Base-by-base conservation (phyloP, 768 basidiomycete genomes). In the Russula virescens region DNA sequence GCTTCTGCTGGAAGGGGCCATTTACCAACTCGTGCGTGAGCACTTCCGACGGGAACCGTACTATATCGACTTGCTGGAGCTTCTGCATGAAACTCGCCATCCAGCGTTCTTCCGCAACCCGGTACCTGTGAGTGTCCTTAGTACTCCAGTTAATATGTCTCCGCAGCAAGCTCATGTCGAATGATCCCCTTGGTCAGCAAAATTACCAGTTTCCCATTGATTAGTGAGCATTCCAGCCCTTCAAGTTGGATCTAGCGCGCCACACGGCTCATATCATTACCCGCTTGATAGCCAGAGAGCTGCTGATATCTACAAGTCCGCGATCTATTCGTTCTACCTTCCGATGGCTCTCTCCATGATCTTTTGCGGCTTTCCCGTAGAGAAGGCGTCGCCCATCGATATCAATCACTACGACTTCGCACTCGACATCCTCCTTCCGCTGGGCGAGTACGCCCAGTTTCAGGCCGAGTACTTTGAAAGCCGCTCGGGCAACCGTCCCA, bases 361-460 rank as follows among this genome's bases (percentile, higher is more conserved):
- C 73, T 78, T 94, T 73, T 82, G 81, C 69, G 78, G 78, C 53
- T 81, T 92, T 51, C 84, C 89, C 8, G 55, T 61, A 42, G 76
- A 77, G 50, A 72, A 76, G 23, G 81, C 74, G 68, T 71, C 75
- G 69, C 74, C 73, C 68, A 73, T 74, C 72, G 73, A 71, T 78
- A 76, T 52, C 61, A 77, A 79, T 50, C 83, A 88, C 3, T 96
- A 91, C 78, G 81, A 85, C 31, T 71, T 83, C 66, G 89, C 92
- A 1, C 78, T 84, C 47, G 80, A 83, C 48, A 94, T 99, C 72
- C 83, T 98, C 48, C 78, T 98, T 64, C 91, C 91, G 2, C 81
- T 98, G 58, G 97, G 96, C 52, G 94, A 97, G 75, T 99, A 97
- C 77, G 98, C 97, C 85, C 96, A 99, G 75, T 82, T 96, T 62